These are phyloP conservation scores for Linnemannia hyalina DNA, from an alignment of 192 early-diverging fungal genomes.

Conservation along the genomic window DNA sequence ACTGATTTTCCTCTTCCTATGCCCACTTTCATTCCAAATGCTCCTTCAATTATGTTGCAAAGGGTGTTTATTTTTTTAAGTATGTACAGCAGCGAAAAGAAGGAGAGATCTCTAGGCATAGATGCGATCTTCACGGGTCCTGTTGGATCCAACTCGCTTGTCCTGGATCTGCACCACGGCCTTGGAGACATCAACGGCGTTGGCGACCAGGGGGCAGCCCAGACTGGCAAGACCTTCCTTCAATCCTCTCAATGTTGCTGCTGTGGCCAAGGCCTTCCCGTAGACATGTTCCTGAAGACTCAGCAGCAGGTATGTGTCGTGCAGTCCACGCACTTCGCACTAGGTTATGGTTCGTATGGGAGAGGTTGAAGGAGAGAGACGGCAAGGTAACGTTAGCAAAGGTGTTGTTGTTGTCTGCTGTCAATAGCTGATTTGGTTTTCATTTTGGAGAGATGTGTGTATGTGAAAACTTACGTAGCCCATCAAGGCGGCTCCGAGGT, in stretches of 20 bases:
- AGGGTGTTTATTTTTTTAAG: not conserved
- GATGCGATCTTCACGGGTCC: conserved; percentile 38
- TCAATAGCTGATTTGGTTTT: not conserved
- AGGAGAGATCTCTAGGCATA: conserved; percentile 25
- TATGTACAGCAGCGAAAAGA: not conserved
- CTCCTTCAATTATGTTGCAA: not conserved
- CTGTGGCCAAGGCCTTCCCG: conserved; percentile 47
- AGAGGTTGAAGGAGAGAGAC: not conserved
- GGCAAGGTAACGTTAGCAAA: not conserved
- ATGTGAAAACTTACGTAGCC: conserved; percentile 29
- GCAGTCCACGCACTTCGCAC: conserved; percentile 47
- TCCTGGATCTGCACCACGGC: conserved; percentile 36
- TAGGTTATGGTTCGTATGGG: not conserved
- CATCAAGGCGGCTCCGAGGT: conserved; percentile 52
- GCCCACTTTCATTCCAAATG: no score
- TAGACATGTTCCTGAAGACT: conserved; percentile 53
- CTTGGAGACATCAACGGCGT: conserved; percentile 16
- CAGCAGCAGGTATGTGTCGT: conserved; percentile 34
- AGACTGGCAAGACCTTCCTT: conserved; percentile 41
- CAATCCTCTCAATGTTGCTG: conserved; percentile 44
- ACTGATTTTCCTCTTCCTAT: no score
- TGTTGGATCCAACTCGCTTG: conserved; percentile 48
- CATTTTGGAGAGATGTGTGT: not conserved
- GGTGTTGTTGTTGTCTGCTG: not conserved
- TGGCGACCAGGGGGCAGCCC: conserved; percentile 22